Evolutionary conservation across 129 eudicot species (phyloP).

Genomic region (Cynara cardunculus): DNA sequence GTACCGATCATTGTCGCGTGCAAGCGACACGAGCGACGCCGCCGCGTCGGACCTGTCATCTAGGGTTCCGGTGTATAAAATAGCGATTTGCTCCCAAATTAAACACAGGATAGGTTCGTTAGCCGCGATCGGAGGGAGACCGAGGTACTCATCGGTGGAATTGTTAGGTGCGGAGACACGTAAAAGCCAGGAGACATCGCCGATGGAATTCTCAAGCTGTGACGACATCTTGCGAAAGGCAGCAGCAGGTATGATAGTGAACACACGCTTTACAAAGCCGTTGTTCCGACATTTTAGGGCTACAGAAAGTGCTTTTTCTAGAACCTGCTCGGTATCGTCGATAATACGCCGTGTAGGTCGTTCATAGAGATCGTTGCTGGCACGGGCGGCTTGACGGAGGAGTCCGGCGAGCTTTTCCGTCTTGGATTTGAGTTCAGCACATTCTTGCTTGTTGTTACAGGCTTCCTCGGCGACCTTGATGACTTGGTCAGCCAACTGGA

Average conservation of each 20-base stretch:
- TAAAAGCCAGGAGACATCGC: slow-evolving; percentile 12
- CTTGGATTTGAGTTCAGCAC: slow-evolving; percentile 31
- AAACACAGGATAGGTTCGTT: slow-evolving; percentile 5
- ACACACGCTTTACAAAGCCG: neutral
- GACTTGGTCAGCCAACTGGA: slow-evolving; percentile 48
- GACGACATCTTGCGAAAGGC: slow-evolving; percentile 10
- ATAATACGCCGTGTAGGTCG: slow-evolving; percentile 15
- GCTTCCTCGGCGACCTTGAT: slow-evolving; percentile 33
- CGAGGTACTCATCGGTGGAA: slow-evolving; percentile 13
- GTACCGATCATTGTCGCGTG: slow-evolving; percentile 39
- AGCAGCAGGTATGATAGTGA: slow-evolving; percentile 10
- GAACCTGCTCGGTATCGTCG: too few species aligned
- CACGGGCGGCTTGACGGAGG: slow-evolving; percentile 35
- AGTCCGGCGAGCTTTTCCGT: slow-evolving; percentile 39
- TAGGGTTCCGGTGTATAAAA: too few species aligned
- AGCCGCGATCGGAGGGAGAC: slow-evolving; percentile 6
- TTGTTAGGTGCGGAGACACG: slow-evolving; percentile 13
- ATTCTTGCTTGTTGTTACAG: slow-evolving; percentile 32
- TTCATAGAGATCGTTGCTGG: slow-evolving; percentile 19
- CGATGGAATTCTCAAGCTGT: slow-evolving; percentile 11
- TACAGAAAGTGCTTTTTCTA: too few species aligned
- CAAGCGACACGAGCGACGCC: slow-evolving; percentile 44
- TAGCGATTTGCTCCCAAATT: too few species aligned
- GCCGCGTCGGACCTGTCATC: slow-evolving; percentile 36
- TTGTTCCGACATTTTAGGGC: too few species aligned